Conservation (phyloP, 2,329 filamentous ascomycete species). For the Penicillium palitans region DNA sequence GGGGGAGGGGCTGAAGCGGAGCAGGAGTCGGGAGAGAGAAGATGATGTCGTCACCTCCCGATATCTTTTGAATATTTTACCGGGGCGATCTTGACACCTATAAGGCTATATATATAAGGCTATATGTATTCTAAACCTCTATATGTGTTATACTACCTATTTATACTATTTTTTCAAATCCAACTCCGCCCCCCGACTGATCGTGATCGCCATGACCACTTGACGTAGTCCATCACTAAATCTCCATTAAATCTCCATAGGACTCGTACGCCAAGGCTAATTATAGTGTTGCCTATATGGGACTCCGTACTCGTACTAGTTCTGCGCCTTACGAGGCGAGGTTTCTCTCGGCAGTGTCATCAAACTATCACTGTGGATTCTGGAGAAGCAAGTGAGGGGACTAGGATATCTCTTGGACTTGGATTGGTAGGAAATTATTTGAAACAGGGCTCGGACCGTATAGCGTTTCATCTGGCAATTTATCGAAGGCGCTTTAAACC, state of each 20-base stretch:
- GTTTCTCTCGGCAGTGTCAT: slow-evolving; percentile 6
- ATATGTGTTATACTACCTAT: neutral
- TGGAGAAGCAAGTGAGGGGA: neutral
- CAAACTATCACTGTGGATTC: neutral
- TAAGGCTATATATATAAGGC: neutral
- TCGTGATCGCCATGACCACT: neutral
- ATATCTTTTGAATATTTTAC: neutral
- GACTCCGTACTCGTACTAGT: neutral
- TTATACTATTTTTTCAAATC: neutral
- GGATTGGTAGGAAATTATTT: neutral
- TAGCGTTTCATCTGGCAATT: neutral
- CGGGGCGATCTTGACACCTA: neutral
- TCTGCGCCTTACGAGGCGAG: slow-evolving; percentile 4
- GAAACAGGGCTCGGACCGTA: neutral
- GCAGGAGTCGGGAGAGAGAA: slow-evolving; percentile 8
- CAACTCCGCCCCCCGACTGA: neutral
- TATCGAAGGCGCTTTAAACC: neutral
- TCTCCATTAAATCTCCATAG: neutral
- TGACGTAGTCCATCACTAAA: neutral
- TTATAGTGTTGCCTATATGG: slow-evolving; percentile 8
- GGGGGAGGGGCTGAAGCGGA: neutral
- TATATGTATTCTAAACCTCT: neutral
- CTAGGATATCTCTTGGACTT: neutral
- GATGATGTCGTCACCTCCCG: slow-evolving; percentile 19
- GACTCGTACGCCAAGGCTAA: neutral